A percentile compares a stretch with the other conserved stretches of the same genome.
phyloP scores from a whole-genome alignment of 345 rosid species.

The Brassica carinata region DNA sequence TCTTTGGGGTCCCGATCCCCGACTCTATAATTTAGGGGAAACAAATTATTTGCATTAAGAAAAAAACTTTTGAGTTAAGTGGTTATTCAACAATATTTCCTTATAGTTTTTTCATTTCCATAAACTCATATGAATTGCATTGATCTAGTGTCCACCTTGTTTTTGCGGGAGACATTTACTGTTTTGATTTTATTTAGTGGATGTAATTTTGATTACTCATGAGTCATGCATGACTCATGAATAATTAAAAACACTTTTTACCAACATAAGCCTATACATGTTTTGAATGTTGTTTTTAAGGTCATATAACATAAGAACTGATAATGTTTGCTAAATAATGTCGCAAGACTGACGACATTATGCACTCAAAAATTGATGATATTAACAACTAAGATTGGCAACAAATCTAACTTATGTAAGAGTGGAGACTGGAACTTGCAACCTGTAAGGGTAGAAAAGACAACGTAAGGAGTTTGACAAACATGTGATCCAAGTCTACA shows the following conservation, averaged over 20 bases:
- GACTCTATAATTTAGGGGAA: slow-evolving; percentile 4
- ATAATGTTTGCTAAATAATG: background rate
- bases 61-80: background rate
- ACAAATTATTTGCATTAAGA: background rate
- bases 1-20: slow-evolving; percentile 34
- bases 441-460: background rate
- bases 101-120: slow-evolving; percentile 10
- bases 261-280: background rate
- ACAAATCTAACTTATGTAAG: background rate
- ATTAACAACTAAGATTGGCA: background rate
- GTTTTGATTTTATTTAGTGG: slow-evolving; percentile 6
- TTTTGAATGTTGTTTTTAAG: background rate
- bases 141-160: slow-evolving; percentile 35
- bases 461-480: background rate
- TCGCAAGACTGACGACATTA: background rate
- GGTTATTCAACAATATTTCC: background rate
- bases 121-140: slow-evolving; percentile 13
- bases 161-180: slow-evolving; percentile 21
- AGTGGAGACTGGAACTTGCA: background rate
- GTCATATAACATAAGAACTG: background rate
- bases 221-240: slow-evolving; percentile 6
- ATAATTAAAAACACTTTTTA: background rate
- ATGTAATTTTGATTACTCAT: background rate
- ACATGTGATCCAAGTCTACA: background rate
- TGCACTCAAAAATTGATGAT: background rate